Percentiles rank a stretch among this genome's conserved stretches.
Evolutionary conservation across 2,329 filamentous ascomycete genomes (phyloP).

Genomic region (Hymenoscyphus fraxineus): DNA sequence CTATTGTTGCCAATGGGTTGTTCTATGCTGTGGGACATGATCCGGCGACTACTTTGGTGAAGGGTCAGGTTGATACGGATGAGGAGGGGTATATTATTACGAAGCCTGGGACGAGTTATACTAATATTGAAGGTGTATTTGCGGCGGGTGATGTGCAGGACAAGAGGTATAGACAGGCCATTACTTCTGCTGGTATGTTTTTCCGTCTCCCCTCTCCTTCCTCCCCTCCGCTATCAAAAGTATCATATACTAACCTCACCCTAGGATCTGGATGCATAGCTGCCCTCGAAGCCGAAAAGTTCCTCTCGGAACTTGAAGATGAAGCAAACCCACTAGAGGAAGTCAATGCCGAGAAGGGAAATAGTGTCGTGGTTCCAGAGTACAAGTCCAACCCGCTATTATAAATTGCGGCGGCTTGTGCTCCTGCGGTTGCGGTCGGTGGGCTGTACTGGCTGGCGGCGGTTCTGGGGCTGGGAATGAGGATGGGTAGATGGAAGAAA

Average conservation of each 20-base stretch:
- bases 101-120: constrained; percentile 81
- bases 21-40: constrained; percentile 99
- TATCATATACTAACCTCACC: constrained; percentile 20
- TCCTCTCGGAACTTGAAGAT: constrained; percentile 61
- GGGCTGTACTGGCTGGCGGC: background rate
- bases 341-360: constrained; percentile 40
- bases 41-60: constrained; percentile 85
- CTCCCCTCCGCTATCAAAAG: background rate
- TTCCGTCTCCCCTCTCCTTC: background rate
- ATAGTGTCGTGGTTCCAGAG: constrained; percentile 54
- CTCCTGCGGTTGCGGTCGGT: background rate
- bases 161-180: constrained; percentile 95
- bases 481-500: no score
- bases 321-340: constrained; percentile 35
- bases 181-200: constrained; percentile 86
- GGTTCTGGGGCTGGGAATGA: background rate
- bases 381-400: constrained; percentile 63
- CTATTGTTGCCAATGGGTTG: constrained; percentile 83
- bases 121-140: constrained; percentile 87
- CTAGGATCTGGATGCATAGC: constrained; percentile 90
- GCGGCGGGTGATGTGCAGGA: constrained; percentile 98
- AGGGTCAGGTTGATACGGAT: constrained; percentile 84
- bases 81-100: constrained; percentile 89
- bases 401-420: constrained; percentile 37
- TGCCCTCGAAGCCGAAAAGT: constrained; percentile 94